Evolutionary conservation across 306 rosid species (phyloP).

Genomic region (Gleditsia sinensis): DNA sequence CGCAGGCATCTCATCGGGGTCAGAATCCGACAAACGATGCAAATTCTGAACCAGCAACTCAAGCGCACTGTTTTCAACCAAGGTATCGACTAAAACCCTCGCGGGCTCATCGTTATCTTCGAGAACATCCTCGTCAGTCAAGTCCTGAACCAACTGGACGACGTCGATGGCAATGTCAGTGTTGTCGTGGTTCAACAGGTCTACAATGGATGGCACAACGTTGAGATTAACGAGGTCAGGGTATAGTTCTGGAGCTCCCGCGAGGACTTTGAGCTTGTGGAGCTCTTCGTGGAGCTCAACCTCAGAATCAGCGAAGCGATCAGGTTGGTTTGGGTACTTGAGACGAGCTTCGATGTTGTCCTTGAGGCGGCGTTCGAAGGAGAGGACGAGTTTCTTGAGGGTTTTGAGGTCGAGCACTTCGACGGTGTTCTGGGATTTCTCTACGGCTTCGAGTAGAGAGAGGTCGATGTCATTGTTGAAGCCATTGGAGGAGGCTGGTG

Average conservation of each 20-base stretch:
- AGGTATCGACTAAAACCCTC: conserved; percentile 67
- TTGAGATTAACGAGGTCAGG: conserved; percentile 81
- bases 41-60: conserved; percentile 82
- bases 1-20: conserved; percentile 74
- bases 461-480: conserved; percentile 46
- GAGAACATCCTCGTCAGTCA: conserved; percentile 82
- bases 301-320: conserved; percentile 90
- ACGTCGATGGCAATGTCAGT: conserved; percentile 87
- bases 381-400: conserved; percentile 74
- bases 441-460: conserved; percentile 78
- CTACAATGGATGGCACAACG: conserved; percentile 73
- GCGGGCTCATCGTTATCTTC: conserved; percentile 85
- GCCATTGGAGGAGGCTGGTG: conserved; percentile 34
- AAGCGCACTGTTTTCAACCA: conserved; percentile 73
- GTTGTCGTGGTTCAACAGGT: conserved; percentile 78
- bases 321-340: conserved; percentile 86
- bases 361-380: conserved; percentile 88
- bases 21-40: conserved; percentile 68
- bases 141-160: conserved; percentile 77
- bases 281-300: conserved; percentile 92
- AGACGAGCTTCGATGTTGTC: conserved; percentile 93
- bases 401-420: conserved; percentile 68
- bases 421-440: conserved; percentile 64
- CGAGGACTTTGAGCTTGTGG: conserved; percentile 76
- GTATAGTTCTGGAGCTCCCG: conserved; percentile 89